Evolutionary conservation across 352 stramenopile species (phyloP), one percentile per base, ranked within the genome.

Genomic region (Hyaloperonospora brassicae): DNA sequence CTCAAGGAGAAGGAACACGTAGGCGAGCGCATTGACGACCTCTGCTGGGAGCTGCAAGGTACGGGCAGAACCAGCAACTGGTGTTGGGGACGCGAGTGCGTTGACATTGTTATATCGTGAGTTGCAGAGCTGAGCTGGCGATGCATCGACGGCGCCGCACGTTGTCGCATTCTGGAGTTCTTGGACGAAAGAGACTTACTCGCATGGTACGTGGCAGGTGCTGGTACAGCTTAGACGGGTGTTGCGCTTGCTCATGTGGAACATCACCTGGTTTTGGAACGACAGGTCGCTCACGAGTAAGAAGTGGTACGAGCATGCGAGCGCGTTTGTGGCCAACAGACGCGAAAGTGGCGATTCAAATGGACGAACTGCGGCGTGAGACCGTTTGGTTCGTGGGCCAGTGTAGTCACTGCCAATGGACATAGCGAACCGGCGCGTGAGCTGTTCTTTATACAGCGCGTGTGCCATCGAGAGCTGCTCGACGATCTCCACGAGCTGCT

Each of bases 31-130:
- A 74, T 86, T 27, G 72, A 84, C 12, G 73, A 80, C 14, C 56
- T 89, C 21, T 62, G 50, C 17, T 89, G 79, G 79, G 79, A 89
- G 47, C 70, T 89, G 39, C 64, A 76, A 58, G 79, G 79, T 89
- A 55, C 34, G 60, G 47, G 2, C 2, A 42, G 22, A 1, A 2
- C 24, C 12, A 12, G 34, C 6, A n/a, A 9, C 34, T 47, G 43
- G 12, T 21, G 17, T 27, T 0, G 49, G 7, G n/a, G 25, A 46
- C 11, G 13, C 7, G 10, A n/a, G 11, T 34, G 25, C 27, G 1
- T 42, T 54, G 14, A 13, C 34, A 14, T 27, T 4, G 38, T 31
- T 41, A 45, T 24, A 27, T 47, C 30, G 22, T 50, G 48, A n/a
- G 54, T 40, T 58, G 36, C n/a, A 83, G 73, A 66, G 8, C 56